Conservation (phyloP, 495 filamentous ascomycete genomes). For the Xylaria sp. region DNA sequence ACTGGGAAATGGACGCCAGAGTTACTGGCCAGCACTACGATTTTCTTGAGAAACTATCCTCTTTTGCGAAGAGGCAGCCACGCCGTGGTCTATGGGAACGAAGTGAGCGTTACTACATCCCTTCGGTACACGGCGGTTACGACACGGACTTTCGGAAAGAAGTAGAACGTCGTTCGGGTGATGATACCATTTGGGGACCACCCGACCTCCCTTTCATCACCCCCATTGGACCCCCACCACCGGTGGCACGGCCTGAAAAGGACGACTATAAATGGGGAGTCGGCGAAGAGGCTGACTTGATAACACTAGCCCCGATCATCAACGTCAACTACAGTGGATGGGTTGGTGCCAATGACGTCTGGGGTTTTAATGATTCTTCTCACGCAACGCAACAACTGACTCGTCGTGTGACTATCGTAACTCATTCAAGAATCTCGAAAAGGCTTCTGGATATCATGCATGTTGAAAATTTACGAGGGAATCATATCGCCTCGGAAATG, state of each 20-base stretch:
- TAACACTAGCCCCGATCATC: conserved; percentile 74
- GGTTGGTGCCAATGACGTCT: conserved; percentile 66
- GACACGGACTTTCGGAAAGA: conserved; percentile 58
- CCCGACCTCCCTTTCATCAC: conserved; percentile 57
- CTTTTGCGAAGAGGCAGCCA: conserved; percentile 68
- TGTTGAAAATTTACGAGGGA: conserved; percentile 64
- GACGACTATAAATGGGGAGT: conserved; percentile 77
- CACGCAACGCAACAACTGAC: conserved; percentile 60
- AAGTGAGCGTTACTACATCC: conserved; percentile 75
- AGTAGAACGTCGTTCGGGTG: conserved; percentile 53
- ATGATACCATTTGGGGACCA: conserved; percentile 68
- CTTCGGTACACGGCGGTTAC: conserved; percentile 66
- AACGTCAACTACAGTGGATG: conserved; percentile 69
- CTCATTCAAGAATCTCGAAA: conserved; percentile 67
- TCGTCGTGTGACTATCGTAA: conserved; percentile 70
- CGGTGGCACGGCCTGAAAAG: conserved; percentile 56
- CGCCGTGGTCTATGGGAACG: conserved; percentile 77
- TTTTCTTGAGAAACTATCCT: conserved; percentile 63
- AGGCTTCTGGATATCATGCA: conserved; percentile 70
- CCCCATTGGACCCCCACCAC: conserved; percentile 66
- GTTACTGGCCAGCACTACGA: conserved; percentile 76
- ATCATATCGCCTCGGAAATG: conserved; percentile 74
- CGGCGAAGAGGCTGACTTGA: conserved; percentile 77
- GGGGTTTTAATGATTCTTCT: conserved; percentile 62
- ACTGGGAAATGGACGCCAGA: conserved; percentile 77